These are phyloP conservation scores for Glycyrrhiza uralensis DNA, from an alignment of 306 rosid genomes.

Conservation along the genomic window DNA sequence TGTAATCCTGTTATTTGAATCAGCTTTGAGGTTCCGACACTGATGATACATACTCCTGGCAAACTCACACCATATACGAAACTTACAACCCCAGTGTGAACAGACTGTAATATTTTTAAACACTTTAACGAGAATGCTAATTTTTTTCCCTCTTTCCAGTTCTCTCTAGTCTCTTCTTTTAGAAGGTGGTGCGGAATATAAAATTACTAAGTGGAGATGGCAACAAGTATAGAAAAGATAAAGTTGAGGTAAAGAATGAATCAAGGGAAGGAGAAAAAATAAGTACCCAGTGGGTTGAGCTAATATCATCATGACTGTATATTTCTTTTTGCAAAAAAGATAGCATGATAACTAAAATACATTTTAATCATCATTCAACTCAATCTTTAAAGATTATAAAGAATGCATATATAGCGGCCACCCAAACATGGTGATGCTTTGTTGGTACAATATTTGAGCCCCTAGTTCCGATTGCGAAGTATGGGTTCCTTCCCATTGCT, in stretches of 20 bases:
- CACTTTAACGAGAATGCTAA: too few species aligned
- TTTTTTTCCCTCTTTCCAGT: too few species aligned
- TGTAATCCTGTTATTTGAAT: too few species aligned
- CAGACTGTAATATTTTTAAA: too few species aligned
- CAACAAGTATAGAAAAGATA: neutral
- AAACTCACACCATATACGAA: too few species aligned
- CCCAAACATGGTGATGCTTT: neutral
- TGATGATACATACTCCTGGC: too few species aligned
- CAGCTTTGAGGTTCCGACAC: too few species aligned
- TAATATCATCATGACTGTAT: neutral
- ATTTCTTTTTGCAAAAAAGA: neutral
- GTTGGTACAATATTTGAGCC: neutral
- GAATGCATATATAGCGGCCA: neutral
- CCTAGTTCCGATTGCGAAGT: too few species aligned
- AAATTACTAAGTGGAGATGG: neutral
- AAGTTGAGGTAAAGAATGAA: neutral
- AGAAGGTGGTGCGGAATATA: slow-evolving; percentile 5
- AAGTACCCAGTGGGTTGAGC: neutral
- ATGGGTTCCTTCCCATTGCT: too few species aligned
- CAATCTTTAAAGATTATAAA: neutral
- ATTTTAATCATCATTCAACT: neutral
- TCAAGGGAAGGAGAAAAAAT: neutral
- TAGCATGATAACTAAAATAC: neutral
- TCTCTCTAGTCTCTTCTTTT: too few species aligned
- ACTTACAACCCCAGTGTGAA: too few species aligned